A percentile compares a stretch with the other conserved stretches of the same genome.
These are phyloP conservation scores for Lactifluus echinatus DNA, from an alignment of 768 basidiomycete species.

Conservation along the genomic window DNA sequence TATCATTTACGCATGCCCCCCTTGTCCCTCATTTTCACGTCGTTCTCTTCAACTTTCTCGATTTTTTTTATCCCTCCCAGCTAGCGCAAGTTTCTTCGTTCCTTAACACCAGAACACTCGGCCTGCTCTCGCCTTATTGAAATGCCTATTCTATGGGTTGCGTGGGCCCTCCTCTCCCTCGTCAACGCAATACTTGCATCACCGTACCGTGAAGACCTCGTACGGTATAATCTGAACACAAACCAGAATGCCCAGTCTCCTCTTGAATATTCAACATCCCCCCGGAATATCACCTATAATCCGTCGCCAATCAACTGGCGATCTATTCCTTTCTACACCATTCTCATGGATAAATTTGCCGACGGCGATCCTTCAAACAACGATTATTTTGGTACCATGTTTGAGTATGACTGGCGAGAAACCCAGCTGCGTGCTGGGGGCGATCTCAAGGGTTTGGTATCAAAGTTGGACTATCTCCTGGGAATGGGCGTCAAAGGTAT, in stretches of 20 bases:
- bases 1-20: too few relatives aligned
- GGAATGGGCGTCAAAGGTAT: constrained; percentile 82
- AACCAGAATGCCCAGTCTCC: constrained; percentile 64
- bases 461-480: constrained; percentile 77
- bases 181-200: constrained; percentile 40
- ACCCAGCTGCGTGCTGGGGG: constrained; percentile 87
- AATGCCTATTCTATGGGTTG: constrained; percentile 31
- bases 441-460: constrained; percentile 69
- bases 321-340: constrained; percentile 64
- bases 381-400: constrained; percentile 74
- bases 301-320: constrained; percentile 85
- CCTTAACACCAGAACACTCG: too few relatives aligned
- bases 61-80: too few relatives aligned
- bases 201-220: constrained; percentile 59
- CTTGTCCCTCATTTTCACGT: too few relatives aligned
- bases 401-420: constrained; percentile 80
- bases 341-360: constrained; percentile 89
- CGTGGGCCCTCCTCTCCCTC: constrained; percentile 34
- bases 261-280: constrained; percentile 54
- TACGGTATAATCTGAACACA: constrained; percentile 69
- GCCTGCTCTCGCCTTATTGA: neutral
- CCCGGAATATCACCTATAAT: constrained; percentile 62
- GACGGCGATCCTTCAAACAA: constrained; percentile 91
- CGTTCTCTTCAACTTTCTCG: too few relatives aligned
- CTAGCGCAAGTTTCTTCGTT: too few relatives aligned